A percentile compares a stretch with the other conserved stretches of the same genome.
phyloP scores from a whole-genome alignment of 106 monocot genomes.

The Vanilla planifolia region DNA sequence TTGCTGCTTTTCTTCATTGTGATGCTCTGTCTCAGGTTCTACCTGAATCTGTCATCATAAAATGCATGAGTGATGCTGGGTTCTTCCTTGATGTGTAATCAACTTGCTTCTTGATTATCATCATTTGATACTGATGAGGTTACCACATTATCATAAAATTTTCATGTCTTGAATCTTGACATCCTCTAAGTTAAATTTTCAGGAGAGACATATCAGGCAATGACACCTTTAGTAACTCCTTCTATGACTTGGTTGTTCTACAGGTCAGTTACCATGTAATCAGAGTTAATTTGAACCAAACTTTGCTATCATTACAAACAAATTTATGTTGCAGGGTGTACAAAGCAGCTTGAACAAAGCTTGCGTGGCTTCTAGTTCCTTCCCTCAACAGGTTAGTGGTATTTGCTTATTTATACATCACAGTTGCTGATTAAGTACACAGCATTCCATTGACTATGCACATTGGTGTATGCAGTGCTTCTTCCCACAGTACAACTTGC shows the following conservation, averaged over 20 bases:
- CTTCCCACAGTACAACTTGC: slow-evolving; percentile 69
- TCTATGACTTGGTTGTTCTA: slow-evolving; percentile 33
- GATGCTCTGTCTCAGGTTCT: slow-evolving; percentile 46
- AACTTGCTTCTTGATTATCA: slow-evolving; percentile 7
- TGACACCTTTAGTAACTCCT: slow-evolving; percentile 45
- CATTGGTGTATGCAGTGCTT: slow-evolving; percentile 54
- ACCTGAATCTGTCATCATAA: slow-evolving; percentile 28
- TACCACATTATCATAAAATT: background rate
- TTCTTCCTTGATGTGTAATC: slow-evolving; percentile 89
- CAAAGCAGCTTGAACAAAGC: slow-evolving; percentile 34
- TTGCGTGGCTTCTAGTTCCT: slow-evolving; percentile 26
- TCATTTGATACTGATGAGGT: background rate
- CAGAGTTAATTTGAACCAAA: background rate
- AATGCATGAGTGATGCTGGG: slow-evolving; percentile 94
- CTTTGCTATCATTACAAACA: background rate
- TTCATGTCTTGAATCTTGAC: too few species aligned
- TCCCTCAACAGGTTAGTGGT: slow-evolving; percentile 32
- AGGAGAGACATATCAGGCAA: slow-evolving; percentile 67
- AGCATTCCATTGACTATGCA: background rate
- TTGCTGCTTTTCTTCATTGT: slow-evolving; percentile 81
- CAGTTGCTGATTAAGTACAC: background rate
- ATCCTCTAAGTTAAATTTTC: slow-evolving; percentile 16
- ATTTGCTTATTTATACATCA: background rate
- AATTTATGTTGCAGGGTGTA: slow-evolving; percentile 33
- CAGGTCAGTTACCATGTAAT: slow-evolving; percentile 33